Conservation (phyloP, 192 early-diverging fungal species). For the Backusella morwellensis region DNA sequence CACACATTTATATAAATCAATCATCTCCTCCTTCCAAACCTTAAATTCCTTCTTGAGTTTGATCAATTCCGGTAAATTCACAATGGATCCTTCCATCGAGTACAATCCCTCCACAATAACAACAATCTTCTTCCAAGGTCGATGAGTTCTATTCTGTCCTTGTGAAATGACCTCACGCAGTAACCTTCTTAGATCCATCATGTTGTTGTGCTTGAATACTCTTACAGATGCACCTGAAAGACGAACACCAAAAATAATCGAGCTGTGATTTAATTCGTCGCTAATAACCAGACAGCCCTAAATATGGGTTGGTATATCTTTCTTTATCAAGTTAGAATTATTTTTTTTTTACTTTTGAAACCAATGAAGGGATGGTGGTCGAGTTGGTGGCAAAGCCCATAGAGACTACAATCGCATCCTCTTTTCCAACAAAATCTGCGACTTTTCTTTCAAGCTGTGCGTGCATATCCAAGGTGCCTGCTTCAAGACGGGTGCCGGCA, state of each 20-base stretch:
- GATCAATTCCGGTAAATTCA: constrained; percentile 73
- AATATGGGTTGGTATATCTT: neutral
- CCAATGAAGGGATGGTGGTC: constrained; percentile 84
- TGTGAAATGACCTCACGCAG: constrained; percentile 80
- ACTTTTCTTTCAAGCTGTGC: constrained; percentile 71
- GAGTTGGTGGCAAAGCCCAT: constrained; percentile 95
- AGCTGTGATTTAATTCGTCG: constrained; percentile 89
- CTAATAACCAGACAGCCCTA: constrained; percentile 81
- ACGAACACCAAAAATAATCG: constrained; percentile 82
- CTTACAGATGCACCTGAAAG: constrained; percentile 80
- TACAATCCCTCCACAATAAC: constrained; percentile 90
- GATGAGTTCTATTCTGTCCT: constrained; percentile 88
- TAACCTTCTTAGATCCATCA: constrained; percentile 63
- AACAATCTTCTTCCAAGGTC: constrained; percentile 95
- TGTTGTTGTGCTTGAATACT: constrained; percentile 87
- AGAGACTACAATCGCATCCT: constrained; percentile 76
- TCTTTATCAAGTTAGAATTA: neutral
- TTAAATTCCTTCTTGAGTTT: constrained; percentile 81
- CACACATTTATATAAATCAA: too few species aligned
- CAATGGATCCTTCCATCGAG: constrained; percentile 90
- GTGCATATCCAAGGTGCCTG: constrained; percentile 62
- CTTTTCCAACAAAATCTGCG: constrained; percentile 80
- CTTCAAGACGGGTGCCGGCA: constrained; percentile 61
- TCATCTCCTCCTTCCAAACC: constrained; percentile 13
- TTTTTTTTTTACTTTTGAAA: constrained; percentile 31